Evolutionary conservation across 345 rosid genomes (phyloP).

Genomic region (Salix purpurea): DNA sequence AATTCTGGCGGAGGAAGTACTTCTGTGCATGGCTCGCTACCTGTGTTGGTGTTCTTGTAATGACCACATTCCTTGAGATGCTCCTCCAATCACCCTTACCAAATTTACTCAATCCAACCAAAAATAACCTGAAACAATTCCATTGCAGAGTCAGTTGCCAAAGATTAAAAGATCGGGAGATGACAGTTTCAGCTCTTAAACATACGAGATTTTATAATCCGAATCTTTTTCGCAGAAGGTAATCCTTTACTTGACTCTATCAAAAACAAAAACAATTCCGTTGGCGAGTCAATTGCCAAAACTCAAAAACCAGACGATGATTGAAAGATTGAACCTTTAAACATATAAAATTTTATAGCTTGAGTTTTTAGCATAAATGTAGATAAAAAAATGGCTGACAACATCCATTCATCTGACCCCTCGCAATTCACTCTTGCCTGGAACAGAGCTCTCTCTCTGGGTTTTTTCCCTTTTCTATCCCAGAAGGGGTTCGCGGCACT

Average conservation of each 20-base stretch:
- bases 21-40: conserved; percentile 96
- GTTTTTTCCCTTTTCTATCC: not conserved
- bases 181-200: no score
- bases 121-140: conserved; percentile 47
- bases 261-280: no score
- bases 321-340: no score
- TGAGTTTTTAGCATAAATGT: no score
- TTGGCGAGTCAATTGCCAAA: no score
- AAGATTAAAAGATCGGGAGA: not conserved
- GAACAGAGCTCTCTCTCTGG: not conserved
- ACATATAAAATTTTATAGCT: no score
- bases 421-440: not conserved
- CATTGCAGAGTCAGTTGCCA: not conserved
- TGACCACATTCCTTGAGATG: conserved; percentile 77
- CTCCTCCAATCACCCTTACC: conserved; percentile 95
- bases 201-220: no score
- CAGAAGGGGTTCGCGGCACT: not conserved
- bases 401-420: not conserved
- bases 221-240: no score
- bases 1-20: conserved; percentile 64
- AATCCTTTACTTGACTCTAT: no score
- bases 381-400: no score
- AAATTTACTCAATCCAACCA: conserved; percentile 52
- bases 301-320: no score
- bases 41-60: conserved; percentile 79